Conservation (phyloP, 2,329 filamentous ascomycete species). For the Cladosporium austrohemisphaericum region DNA sequence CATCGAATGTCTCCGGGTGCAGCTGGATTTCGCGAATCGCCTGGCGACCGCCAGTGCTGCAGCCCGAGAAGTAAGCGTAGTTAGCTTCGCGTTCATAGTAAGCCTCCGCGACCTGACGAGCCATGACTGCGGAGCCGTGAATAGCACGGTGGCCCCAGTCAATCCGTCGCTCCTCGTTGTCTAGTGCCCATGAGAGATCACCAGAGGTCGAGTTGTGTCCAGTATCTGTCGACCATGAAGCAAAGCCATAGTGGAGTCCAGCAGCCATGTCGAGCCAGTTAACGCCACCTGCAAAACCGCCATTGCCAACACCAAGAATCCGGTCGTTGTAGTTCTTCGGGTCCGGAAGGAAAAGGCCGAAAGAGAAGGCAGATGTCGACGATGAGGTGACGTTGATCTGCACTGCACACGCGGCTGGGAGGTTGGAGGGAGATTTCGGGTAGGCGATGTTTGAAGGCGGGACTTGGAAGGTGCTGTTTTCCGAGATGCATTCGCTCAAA, state of each 20-base stretch:
- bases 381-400: conserved; percentile 31
- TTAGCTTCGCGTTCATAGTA: conserved; percentile 46
- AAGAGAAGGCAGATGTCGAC: conserved; percentile 27
- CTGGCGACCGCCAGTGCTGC: conserved; percentile 58
- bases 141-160: conserved; percentile 41
- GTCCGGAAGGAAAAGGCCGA: conserved; percentile 33
- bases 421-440: conserved; percentile 36
- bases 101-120: conserved; percentile 45
- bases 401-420: conserved; percentile 30
- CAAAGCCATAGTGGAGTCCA: conserved; percentile 40
- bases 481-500: conserved; percentile 31
- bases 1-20: conserved; percentile 57
- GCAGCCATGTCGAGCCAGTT: conserved; percentile 49
- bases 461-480: conserved; percentile 39
- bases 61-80: conserved; percentile 56
- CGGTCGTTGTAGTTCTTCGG: conserved; percentile 29
- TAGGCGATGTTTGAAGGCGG: conserved; percentile 38
- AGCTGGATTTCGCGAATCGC: conserved; percentile 52
- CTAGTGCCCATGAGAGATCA: conserved; percentile 38
- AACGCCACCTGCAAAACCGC: conserved; percentile 46
- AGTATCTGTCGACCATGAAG: conserved; percentile 44
- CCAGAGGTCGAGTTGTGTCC: conserved; percentile 40
- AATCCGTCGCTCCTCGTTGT: conserved; percentile 35
- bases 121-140: conserved; percentile 49
- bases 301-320: conserved; percentile 43